These are phyloP conservation scores for Acer negundo DNA, from an alignment of 345 rosid genomes.

Conservation along the genomic window DNA sequence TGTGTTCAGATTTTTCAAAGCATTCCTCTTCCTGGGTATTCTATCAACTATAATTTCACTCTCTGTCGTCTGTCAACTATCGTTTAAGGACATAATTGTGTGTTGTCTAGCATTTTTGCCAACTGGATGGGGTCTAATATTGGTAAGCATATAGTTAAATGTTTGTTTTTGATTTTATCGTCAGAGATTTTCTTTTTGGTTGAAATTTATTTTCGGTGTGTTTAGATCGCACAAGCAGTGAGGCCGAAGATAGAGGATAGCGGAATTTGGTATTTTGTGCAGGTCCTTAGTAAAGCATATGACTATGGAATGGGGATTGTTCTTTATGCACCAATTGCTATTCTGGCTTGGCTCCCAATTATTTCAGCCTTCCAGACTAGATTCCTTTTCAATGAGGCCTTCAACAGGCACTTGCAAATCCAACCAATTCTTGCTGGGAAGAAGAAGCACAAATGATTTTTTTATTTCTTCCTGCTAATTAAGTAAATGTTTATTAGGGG, in stretches of 20 bases:
- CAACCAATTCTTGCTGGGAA: slow-evolving; percentile 90
- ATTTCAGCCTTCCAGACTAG: slow-evolving; percentile 85
- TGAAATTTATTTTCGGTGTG: neutral
- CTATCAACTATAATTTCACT: slow-evolving; percentile 63
- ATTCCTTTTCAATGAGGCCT: slow-evolving; percentile 90
- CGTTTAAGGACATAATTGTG: slow-evolving; percentile 68
- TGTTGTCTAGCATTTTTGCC: slow-evolving; percentile 92
- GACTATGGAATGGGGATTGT: slow-evolving; percentile 94
- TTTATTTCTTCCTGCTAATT: slow-evolving; percentile 3
- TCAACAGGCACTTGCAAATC: slow-evolving; percentile 81
- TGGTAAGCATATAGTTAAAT: slow-evolving; percentile 49
- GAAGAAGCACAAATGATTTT: slow-evolving; percentile 48
- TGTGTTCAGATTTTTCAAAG: slow-evolving; percentile 75
- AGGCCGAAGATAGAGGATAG: slow-evolving; percentile 75
- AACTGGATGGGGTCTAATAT: slow-evolving; percentile 92
- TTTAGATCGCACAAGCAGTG: slow-evolving; percentile 88
- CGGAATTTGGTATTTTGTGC: slow-evolving; percentile 72
- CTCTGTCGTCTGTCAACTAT: slow-evolving; percentile 68
- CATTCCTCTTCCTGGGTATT: slow-evolving; percentile 76
- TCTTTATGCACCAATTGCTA: slow-evolving; percentile 79
- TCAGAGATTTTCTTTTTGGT: too few relatives aligned
- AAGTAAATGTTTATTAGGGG: neutral
- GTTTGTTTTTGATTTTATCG: neutral
- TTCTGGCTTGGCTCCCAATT: slow-evolving; percentile 90
- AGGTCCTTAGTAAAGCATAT: slow-evolving; percentile 77